These are phyloP conservation scores for Yamadazyma taylorii DNA, from an alignment of 1,139 yeast genomes.

Conservation along the genomic window DNA sequence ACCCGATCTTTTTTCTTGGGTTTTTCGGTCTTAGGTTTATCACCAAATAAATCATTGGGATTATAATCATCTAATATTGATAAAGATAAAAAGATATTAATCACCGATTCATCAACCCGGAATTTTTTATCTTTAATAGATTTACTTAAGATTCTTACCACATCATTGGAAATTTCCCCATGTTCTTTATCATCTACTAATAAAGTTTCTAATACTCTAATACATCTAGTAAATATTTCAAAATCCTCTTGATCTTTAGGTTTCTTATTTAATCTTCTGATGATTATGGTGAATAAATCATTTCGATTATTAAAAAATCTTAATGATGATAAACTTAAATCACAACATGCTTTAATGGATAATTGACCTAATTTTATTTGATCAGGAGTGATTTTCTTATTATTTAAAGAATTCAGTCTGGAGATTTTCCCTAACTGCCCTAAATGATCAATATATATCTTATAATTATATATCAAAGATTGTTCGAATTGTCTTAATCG, in stretches of 20 bases:
- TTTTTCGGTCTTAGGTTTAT: constrained; percentile 45
- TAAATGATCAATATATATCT: constrained; percentile 62
- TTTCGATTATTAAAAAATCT: constrained; percentile 79
- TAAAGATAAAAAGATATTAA: constrained; percentile 71
- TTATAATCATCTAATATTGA: constrained; percentile 80
- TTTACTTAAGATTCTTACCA: constrained; percentile 65
- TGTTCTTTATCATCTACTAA: constrained; percentile 68
- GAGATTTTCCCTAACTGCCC: constrained; percentile 41
- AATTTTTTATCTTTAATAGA: constrained; percentile 73
- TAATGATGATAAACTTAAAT: constrained; percentile 59
- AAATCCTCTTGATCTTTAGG: constrained; percentile 46
- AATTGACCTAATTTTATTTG: constrained; percentile 53
- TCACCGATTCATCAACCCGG: constrained; percentile 80
- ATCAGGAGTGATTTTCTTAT: constrained; percentile 34
- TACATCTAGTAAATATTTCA: constrained; percentile 56
- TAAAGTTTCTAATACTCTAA: constrained; percentile 63
- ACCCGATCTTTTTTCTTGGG: constrained; percentile 82
- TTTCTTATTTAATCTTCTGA: constrained; percentile 63
- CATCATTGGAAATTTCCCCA: constrained; percentile 79
- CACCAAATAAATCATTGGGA: constrained; percentile 49
- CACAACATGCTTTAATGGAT: constrained; percentile 78
- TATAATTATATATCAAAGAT: constrained; percentile 66
- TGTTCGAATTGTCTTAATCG: constrained; percentile 80
- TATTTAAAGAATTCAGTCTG: constrained; percentile 40
- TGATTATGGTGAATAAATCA: constrained; percentile 66